Evolutionary conservation across 306 rosid genomes (phyloP).

Genomic region (Vachellia collinsii): DNA sequence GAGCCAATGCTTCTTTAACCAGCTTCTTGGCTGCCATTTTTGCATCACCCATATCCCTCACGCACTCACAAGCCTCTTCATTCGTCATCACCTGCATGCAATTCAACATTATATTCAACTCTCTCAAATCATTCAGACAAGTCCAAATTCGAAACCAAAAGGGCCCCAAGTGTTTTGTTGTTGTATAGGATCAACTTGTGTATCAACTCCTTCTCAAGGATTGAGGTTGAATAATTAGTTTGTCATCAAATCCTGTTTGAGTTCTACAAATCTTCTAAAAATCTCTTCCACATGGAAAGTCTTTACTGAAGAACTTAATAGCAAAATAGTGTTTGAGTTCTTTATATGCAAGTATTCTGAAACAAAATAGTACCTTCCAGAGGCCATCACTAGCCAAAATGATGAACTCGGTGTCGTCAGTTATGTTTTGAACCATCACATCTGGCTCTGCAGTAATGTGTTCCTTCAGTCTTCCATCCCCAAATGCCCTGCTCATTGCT

Average conservation of each 20-base stretch:
- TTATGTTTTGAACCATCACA: slow-evolving; percentile 46
- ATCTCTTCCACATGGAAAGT: not conserved
- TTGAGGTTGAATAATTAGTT: not conserved
- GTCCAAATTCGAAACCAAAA: not conserved
- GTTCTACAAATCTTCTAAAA: not conserved
- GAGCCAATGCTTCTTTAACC: slow-evolving; percentile 45
- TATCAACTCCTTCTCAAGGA: not conserved
- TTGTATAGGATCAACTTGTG: not conserved
- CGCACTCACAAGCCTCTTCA: slow-evolving; percentile 62
- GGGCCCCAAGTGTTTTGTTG: not conserved
- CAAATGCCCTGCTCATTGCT: slow-evolving; percentile 70
- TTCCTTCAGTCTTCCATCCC: slow-evolving; percentile 60
- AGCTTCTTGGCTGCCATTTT: slow-evolving; percentile 52
- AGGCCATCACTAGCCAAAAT: slow-evolving; percentile 56
- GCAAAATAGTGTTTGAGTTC: not conserved
- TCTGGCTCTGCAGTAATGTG: slow-evolving; percentile 59
- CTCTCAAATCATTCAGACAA: not conserved
- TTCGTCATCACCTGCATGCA: slow-evolving; percentile 64
- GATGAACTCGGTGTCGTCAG: slow-evolving; percentile 50
- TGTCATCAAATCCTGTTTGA: not conserved
- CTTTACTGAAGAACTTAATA: not conserved
- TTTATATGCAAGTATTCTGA: not conserved
- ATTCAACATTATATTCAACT: not conserved
- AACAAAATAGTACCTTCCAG: slow-evolving; percentile 50
- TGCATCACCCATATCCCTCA: slow-evolving; percentile 51